These are phyloP conservation scores for Neopestalotiopsis rosae DNA, from an alignment of 2,329 filamentous ascomycete genomes.

Conservation along the genomic window DNA sequence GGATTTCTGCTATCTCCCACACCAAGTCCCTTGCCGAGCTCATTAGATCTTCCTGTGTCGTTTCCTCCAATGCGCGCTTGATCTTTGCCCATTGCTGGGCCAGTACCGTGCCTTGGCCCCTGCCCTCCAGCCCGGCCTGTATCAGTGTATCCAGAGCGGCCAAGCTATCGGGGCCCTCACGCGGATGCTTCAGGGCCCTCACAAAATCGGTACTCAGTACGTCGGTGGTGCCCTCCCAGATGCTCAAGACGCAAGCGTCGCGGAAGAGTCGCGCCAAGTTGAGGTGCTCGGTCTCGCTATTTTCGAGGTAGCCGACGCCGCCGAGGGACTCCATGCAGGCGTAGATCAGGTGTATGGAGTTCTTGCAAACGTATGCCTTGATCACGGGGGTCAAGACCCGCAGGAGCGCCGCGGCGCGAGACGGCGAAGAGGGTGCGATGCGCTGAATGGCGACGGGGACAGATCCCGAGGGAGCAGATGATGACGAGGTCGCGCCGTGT, in stretches of 20 bases:
- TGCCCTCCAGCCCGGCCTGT: slow-evolving; percentile 25
- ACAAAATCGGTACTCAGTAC: slow-evolving; percentile 64
- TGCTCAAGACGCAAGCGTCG: slow-evolving; percentile 67
- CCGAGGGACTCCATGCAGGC: slow-evolving; percentile 69
- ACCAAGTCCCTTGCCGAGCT: slow-evolving; percentile 51
- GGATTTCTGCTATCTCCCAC: slow-evolving; percentile 48
- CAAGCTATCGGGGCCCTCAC: slow-evolving; percentile 40
- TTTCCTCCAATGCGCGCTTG: slow-evolving; percentile 41
- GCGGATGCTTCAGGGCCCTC: slow-evolving; percentile 51
- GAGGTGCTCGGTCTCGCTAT: slow-evolving; percentile 64
- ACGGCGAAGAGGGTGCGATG: slow-evolving; percentile 19
- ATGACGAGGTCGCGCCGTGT: slow-evolving; percentile 2
- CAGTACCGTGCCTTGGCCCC: slow-evolving; percentile 35
- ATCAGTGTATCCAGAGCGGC: slow-evolving; percentile 51
- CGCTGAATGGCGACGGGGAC: not conserved
- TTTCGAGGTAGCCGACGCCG: slow-evolving; percentile 70
- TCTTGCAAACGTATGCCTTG: slow-evolving; percentile 63
- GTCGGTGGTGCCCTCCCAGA: slow-evolving; percentile 73
- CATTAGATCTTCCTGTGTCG: slow-evolving; percentile 45
- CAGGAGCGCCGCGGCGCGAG: slow-evolving; percentile 44
- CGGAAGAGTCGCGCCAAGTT: slow-evolving; percentile 72
- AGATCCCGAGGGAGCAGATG: slow-evolving; percentile 3
- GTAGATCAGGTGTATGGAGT: slow-evolving; percentile 54
- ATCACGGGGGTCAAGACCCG: slow-evolving; percentile 63
- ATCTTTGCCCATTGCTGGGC: slow-evolving; percentile 44